Conservation (phyloP, 495 filamentous ascomycete species). For the Jackrogersella minutella region DNA sequence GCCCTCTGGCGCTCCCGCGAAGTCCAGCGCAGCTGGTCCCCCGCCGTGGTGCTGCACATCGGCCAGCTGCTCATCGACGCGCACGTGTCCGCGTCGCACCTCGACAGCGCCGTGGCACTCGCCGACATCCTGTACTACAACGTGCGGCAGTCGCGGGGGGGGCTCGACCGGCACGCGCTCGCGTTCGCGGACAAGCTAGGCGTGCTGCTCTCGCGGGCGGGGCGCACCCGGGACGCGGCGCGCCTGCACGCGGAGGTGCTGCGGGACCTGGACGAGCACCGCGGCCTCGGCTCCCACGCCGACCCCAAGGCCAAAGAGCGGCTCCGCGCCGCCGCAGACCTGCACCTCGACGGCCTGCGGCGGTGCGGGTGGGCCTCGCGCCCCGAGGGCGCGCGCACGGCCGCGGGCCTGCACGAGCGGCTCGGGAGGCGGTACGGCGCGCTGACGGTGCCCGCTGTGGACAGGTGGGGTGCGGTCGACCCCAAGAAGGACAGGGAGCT, state of each 20-base stretch:
- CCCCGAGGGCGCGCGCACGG: slow-evolving; percentile 1
- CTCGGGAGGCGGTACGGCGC: slow-evolving; percentile 12
- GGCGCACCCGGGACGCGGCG: slow-evolving; percentile 59
- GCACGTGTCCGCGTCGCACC: slow-evolving; percentile 57
- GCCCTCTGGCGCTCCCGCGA: slow-evolving; percentile 69
- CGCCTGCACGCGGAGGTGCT: slow-evolving; percentile 65
- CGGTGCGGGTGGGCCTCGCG: slow-evolving; percentile 26
- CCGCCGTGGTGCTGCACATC: slow-evolving; percentile 61
- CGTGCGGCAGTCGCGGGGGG: slow-evolving; percentile 64
- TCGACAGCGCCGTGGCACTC: slow-evolving; percentile 58
- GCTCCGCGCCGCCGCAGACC: slow-evolving; percentile 19
- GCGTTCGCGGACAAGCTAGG: slow-evolving; percentile 65
- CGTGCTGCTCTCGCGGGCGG: slow-evolving; percentile 59
- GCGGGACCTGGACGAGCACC: slow-evolving; percentile 45
- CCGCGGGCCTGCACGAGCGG: neutral
- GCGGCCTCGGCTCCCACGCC: neutral
- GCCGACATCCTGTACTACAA: slow-evolving; percentile 71
- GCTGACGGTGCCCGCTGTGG: slow-evolving; percentile 10
- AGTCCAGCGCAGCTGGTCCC: slow-evolving; percentile 65
- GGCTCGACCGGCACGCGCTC: slow-evolving; percentile 61
- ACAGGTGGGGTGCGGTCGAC: slow-evolving; percentile 17
- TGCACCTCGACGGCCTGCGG: slow-evolving; percentile 19
- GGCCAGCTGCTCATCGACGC: slow-evolving; percentile 67
- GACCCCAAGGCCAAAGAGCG: slow-evolving; percentile 12
- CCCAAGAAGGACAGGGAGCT: slow-evolving; percentile 30